These are phyloP conservation scores for Pisolithus thermaeus DNA, from an alignment of 1,284 basidiomycete genomes.

Conservation along the genomic window DNA sequence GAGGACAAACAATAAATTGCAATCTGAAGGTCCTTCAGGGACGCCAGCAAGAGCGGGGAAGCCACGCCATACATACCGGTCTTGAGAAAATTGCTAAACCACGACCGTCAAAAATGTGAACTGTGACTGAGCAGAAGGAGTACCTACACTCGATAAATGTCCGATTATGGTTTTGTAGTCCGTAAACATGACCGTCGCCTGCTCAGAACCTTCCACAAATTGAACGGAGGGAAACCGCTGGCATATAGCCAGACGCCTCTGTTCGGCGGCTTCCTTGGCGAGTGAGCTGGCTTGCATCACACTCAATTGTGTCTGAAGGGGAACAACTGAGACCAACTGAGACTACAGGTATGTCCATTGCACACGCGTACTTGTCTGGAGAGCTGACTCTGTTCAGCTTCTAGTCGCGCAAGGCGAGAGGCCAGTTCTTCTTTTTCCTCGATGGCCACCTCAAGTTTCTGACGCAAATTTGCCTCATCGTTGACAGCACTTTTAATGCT, in stretches of 20 bases:
- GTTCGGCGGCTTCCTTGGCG: neutral
- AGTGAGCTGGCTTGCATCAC: neutral
- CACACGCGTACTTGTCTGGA: neutral
- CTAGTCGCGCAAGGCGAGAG: neutral
- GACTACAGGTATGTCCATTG: slow-evolving; percentile 7
- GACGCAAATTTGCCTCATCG: neutral
- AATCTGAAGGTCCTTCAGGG: neutral
- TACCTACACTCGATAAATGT: neutral
- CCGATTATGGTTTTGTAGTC: neutral
- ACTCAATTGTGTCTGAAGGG: neutral
- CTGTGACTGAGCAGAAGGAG: neutral
- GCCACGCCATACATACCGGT: neutral
- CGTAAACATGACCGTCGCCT: neutral
- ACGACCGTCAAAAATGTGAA: neutral
- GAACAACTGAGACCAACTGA: slow-evolving; percentile 5
- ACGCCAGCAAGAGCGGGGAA: neutral
- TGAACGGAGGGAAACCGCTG: neutral
- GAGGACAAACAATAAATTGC: slow-evolving; percentile 15
- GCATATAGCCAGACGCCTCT: neutral
- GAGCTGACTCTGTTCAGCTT: slow-evolving; percentile 3
- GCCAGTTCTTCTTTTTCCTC: slow-evolving; percentile 3
- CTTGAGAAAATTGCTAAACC: neutral
- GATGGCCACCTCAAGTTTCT: neutral
- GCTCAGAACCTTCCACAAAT: neutral
- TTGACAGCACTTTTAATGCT: neutral